A percentile compares a stretch with the other conserved stretches of the same genome.
phyloP scores from a whole-genome alignment of 495 filamentous ascomycete genomes.

The Glarea lozoyensis region DNA sequence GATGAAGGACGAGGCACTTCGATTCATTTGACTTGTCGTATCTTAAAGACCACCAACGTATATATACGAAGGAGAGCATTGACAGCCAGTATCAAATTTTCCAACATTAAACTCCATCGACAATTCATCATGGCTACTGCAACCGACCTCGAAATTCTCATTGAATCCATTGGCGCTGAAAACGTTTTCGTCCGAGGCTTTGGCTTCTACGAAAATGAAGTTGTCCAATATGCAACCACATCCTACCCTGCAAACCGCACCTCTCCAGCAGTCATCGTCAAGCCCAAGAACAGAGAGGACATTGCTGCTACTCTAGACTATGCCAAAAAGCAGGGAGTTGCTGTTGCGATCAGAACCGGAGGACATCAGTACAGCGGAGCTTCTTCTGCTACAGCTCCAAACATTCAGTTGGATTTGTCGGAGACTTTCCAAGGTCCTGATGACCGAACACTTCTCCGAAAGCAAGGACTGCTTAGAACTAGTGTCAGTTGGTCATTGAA shows the following conservation, averaged over 20 bases:
- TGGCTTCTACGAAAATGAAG: slow-evolving; percentile 20
- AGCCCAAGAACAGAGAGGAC: not conserved
- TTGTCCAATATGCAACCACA: slow-evolving; percentile 13
- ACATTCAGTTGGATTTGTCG: not conserved
- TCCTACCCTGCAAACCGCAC: slow-evolving; percentile 5
- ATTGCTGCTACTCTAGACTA: not conserved
- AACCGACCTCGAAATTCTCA: not conserved
- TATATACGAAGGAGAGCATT: no score
- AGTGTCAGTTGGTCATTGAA: not conserved
- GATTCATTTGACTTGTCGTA: no score
- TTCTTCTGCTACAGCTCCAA: not conserved
- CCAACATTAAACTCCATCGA: no score
- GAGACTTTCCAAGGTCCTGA: not conserved
- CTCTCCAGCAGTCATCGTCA: not conserved
- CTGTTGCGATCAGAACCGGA: not conserved
- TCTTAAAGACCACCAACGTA: no score
- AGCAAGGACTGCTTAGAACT: not conserved
- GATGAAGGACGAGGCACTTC: no score
- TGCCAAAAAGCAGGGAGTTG: not conserved
- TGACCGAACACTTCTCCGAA: not conserved
- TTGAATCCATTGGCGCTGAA: not conserved
- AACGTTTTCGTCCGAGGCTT: not conserved
- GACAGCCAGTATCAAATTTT: no score
- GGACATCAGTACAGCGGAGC: not conserved
- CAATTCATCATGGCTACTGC: not conserved